Evolutionary conservation across 139 green algal genomes (phyloP).

Genomic region (Zygnema cylindricum): DNA sequence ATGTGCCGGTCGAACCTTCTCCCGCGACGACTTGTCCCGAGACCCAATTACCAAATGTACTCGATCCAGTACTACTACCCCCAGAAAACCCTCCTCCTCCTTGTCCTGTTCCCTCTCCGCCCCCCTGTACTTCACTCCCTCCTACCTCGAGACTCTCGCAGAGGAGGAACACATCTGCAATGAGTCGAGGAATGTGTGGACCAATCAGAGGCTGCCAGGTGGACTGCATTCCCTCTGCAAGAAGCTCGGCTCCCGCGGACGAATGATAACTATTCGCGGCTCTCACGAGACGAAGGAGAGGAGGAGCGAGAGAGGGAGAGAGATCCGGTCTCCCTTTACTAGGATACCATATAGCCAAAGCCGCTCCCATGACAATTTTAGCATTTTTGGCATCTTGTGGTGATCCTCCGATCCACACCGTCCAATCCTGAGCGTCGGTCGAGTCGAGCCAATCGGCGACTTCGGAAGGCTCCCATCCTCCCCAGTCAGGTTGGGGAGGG

Average conservation of each 20-base stretch:
- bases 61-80: background rate
- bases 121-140: background rate
- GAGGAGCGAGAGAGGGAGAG: constrained; percentile 14
- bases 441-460: constrained; percentile 34
- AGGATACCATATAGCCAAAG: constrained; percentile 49
- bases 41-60: background rate
- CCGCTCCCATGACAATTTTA: constrained; percentile 33
- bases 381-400: constrained; percentile 4
- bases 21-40: too few relatives aligned
- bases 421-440: constrained; percentile 21
- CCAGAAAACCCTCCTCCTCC: background rate
- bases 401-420: background rate
- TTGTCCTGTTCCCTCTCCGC: background rate
- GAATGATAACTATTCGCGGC: constrained; percentile 38
- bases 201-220: constrained; percentile 59
- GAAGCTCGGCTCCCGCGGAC: constrained; percentile 44
- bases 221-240: constrained; percentile 55
- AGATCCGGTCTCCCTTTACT: constrained; percentile 39
- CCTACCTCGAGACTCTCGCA: constrained; percentile 19
- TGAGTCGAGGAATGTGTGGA: constrained; percentile 32
- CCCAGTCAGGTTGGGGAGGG: constrained; percentile 28
- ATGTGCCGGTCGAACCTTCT: background rate
- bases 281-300: constrained; percentile 37
- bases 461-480: constrained; percentile 42
- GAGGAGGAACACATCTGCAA: constrained; percentile 40